Conservation (phyloP, 2,329 filamentous ascomycete genomes). For the Apiospora saccharicola region DNA sequence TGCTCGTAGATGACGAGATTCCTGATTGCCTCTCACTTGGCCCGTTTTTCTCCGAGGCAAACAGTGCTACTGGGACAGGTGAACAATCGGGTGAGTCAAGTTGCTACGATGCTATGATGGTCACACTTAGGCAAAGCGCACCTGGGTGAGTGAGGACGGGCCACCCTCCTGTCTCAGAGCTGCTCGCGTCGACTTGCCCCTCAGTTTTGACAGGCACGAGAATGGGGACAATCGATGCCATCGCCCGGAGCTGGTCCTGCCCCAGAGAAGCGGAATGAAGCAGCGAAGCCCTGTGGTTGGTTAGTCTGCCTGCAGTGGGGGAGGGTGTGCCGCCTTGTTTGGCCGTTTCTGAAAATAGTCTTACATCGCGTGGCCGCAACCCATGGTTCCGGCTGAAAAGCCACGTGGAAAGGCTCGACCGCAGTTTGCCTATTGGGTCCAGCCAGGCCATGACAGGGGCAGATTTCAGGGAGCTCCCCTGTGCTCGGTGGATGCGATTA, state of each 20-base stretch:
- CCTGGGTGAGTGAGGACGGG: neutral
- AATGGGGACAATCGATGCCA: slow-evolving; percentile 13
- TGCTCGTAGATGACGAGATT: slow-evolving; percentile 6
- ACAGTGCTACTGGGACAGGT: neutral
- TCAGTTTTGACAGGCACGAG: neutral
- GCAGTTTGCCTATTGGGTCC: neutral
- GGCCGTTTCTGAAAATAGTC: slow-evolving; percentile 14
- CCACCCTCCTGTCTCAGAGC: neutral
- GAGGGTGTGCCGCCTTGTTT: neutral
- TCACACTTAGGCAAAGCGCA: neutral
- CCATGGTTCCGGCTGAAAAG: slow-evolving; percentile 17
- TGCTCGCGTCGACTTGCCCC: slow-evolving; percentile 1
- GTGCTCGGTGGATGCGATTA: neutral
- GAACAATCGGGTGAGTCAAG: slow-evolving; percentile 2
- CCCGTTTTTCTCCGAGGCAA: slow-evolving; percentile 17
- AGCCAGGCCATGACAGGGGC: neutral
- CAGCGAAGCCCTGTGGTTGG: neutral
- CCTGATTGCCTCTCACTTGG: slow-evolving; percentile 11
- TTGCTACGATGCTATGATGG: slow-evolving; percentile 10
- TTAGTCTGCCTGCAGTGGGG: neutral
- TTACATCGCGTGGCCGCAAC: slow-evolving; percentile 4
- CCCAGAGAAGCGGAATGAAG: neutral
- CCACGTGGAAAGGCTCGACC: slow-evolving; percentile 17
- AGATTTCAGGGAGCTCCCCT: neutral
- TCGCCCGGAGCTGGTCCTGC: slow-evolving; percentile 5